Evolutionary conservation across 257 asterid genomes (phyloP).

Genomic region (Solanum habrochaites): DNA sequence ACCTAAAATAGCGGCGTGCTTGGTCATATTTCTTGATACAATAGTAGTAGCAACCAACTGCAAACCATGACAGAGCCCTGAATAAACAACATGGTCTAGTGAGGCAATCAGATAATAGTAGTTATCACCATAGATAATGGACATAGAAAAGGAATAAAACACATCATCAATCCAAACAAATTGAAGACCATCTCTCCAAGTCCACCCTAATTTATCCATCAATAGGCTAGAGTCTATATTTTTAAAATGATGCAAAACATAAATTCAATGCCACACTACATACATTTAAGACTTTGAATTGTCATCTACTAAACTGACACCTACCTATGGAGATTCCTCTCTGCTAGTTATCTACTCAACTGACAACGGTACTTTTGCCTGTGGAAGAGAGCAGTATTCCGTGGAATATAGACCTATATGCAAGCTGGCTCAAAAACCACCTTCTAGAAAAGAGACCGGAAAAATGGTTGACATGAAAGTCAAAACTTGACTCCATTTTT

Average conservation of each 20-base stretch:
- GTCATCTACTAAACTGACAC: background rate
- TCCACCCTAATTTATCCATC: background rate
- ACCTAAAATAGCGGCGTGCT: constrained; percentile 96
- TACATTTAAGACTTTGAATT: background rate
- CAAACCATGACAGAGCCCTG: constrained; percentile 98
- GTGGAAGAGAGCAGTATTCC: background rate
- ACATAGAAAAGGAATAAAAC: background rate
- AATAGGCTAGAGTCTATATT: background rate
- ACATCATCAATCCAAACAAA: background rate
- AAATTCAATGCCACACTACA: background rate
- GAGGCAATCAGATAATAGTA: constrained; percentile 1
- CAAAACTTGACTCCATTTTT: background rate
- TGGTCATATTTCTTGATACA: constrained; percentile 89
- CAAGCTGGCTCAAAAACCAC: background rate
- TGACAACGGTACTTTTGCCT: background rate
- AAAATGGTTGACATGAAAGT: background rate
- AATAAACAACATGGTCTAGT: constrained; percentile 13
- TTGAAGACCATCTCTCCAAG: background rate
- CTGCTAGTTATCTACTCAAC: background rate
- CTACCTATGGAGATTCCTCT: background rate
- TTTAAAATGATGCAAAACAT: background rate
- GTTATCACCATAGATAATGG: background rate
- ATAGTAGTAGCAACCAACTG: constrained; percentile 96
- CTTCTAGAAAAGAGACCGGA: background rate
- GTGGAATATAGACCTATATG: background rate